These are phyloP conservation scores for Exutisphaerella laricina DNA, from an alignment of 2,329 filamentous ascomycete genomes.

Conservation along the genomic window DNA sequence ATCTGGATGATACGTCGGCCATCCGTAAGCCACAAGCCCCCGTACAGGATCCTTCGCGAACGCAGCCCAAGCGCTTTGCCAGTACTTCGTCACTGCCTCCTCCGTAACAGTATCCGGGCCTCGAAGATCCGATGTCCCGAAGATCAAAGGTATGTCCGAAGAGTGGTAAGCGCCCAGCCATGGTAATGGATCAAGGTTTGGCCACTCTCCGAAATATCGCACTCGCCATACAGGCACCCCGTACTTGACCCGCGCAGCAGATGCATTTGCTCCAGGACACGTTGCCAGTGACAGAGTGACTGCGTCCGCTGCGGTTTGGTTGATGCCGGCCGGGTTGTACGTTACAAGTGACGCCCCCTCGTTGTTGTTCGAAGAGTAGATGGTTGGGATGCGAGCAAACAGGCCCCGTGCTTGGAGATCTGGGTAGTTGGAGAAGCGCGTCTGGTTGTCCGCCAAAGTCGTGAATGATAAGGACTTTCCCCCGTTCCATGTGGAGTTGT, in stretches of 20 bases:
- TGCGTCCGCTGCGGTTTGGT: slow-evolving; percentile 11
- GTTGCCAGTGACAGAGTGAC: slow-evolving; percentile 6
- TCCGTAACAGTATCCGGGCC: no score
- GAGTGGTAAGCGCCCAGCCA: slow-evolving; percentile 33
- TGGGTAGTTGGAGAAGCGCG: slow-evolving; percentile 18
- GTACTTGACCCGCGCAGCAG: slow-evolving; percentile 31
- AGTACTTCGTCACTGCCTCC: no score
- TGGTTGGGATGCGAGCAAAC: slow-evolving; percentile 10
- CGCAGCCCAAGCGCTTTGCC: no score
- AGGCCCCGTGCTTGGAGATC: slow-evolving; percentile 12
- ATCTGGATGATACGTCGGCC: no score
- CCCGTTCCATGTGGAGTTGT: no score
- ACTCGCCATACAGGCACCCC: slow-evolving; percentile 27
- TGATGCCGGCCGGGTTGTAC: slow-evolving; percentile 10
- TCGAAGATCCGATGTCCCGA: no score
- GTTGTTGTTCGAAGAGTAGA: slow-evolving; percentile 13
- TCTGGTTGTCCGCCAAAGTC: no score
- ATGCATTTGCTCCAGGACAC: slow-evolving; percentile 42
- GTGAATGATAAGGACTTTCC: no score
- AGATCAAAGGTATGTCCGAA: slow-evolving; percentile 29
- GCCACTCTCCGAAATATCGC: slow-evolving; percentile 28
- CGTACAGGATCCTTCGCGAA: no score
- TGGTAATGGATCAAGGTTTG: slow-evolving; percentile 14
- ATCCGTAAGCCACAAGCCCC: no score
- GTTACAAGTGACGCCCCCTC: slow-evolving; percentile 13